phyloP scores from a whole-genome alignment of 2,329 filamentous ascomycete genomes.

The Pezicula radicicola region DNA sequence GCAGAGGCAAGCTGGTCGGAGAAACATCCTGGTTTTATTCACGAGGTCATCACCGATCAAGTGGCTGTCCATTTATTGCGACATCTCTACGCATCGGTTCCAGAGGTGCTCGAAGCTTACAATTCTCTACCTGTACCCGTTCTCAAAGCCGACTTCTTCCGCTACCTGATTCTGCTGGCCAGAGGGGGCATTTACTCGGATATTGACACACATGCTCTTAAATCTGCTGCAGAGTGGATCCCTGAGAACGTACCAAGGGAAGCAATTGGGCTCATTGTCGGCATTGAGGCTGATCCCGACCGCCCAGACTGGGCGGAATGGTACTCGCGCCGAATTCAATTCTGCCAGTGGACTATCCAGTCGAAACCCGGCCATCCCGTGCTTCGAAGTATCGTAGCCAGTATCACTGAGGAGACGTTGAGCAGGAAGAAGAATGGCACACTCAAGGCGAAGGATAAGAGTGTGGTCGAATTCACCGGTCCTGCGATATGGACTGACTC shows the following conservation, averaged over 20 bases:
- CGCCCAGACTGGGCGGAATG: constrained; percentile 88
- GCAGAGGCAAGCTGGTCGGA: constrained; percentile 88
- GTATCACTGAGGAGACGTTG: constrained; percentile 81
- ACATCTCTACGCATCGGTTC: constrained; percentile 81
- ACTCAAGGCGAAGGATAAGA: constrained; percentile 60
- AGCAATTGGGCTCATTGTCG: constrained; percentile 81
- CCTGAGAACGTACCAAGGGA: constrained; percentile 73
- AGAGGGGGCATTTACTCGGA: constrained; percentile 83
- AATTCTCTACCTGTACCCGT: constrained; percentile 69
- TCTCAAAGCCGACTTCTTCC: constrained; percentile 72
- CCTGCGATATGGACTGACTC: constrained; percentile 92
- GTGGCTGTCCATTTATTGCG: constrained; percentile 78
- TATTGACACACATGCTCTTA: constrained; percentile 86
- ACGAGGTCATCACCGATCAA: constrained; percentile 94
- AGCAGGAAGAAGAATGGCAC: constrained; percentile 65
- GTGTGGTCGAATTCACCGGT: constrained; percentile 90
- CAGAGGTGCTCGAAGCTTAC: constrained; percentile 77
- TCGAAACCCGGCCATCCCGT: constrained; percentile 92
- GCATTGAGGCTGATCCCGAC: constrained; percentile 95
- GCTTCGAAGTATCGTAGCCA: constrained; percentile 80
- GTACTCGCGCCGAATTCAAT: constrained; percentile 96
- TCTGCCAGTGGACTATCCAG: constrained; percentile 99
- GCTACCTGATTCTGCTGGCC: constrained; percentile 69
- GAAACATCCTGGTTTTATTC: constrained; percentile 84
- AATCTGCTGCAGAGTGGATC: constrained; percentile 84